Evolutionary conservation across 257 asterid species (phyloP).

Genomic region (Gentiana straminea): DNA sequence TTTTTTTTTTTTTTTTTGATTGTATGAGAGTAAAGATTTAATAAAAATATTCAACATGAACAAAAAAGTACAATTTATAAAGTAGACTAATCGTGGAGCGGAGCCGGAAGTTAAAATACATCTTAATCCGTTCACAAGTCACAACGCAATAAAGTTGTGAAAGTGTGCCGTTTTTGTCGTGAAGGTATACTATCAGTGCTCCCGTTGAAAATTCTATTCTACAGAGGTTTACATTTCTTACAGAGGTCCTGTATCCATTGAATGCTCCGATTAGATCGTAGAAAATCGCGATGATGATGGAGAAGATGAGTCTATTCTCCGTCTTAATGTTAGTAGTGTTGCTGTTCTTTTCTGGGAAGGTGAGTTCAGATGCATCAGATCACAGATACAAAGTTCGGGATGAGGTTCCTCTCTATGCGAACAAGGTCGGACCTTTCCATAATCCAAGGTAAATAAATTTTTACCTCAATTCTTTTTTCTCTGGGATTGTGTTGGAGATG

Average conservation of each 20-base stretch:
- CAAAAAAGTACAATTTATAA: no score
- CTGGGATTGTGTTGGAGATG: neutral
- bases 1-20: no score
- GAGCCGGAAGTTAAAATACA: no score
- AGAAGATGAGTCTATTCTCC: slow-evolving; percentile 5
- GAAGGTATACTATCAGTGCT: no score
- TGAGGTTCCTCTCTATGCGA: slow-evolving; percentile 29
- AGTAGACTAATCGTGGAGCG: no score
- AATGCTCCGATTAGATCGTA: neutral
- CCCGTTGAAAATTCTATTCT: no score
- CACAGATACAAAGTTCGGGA: slow-evolving; percentile 24
- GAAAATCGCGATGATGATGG: slow-evolving; percentile 2
- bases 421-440: slow-evolving; percentile 37
- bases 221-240: no score
- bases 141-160: no score
- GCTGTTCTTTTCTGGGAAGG: slow-evolving; percentile 8
- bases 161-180: no score
- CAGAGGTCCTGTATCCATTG: neutral
- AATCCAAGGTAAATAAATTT: slow-evolving; percentile 26
- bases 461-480: neutral
- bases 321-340: slow-evolving; percentile 9
- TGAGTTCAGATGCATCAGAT: slow-evolving; percentile 29
- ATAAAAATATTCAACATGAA: no score
- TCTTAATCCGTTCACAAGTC: no score
- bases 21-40: no score